Base-by-base conservation (phyloP, 768 basidiomycete species). In the Naganishia vaughanmartiniae region DNA sequence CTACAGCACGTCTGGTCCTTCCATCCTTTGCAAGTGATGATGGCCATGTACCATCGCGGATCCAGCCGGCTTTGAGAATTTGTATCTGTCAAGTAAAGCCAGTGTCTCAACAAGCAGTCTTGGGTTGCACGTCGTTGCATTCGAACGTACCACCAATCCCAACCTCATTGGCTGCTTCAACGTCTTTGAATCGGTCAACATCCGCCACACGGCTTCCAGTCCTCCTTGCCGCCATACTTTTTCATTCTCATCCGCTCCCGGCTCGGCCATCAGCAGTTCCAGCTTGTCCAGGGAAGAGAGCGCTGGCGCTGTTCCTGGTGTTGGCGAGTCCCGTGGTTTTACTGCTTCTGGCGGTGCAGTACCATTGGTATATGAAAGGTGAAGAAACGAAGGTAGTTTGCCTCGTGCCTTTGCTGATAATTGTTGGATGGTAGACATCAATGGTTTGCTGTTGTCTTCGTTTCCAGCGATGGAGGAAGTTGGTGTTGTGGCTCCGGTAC, bases 1-100 rank as follows among this genome's bases (percentile, higher is more conserved):
- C 68, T 5, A 69, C 11, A 14, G 56, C 56, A 33, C 56, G 36
- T 36, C 56, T 48, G 10, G 68, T 46, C 15, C 46, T 58, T 14
- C 68, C 68, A 24, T 58, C 58, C 31, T 58, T 57, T 4, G 68
- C 17, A 31, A 58, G 58, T 9, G 68, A 60, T 26, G 69, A 65
- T 12, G 70, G 70, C 76, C 76, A 76, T 9, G 76, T 76, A 30
- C 76, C 76, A 46, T 76, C 76, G n/a, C 73, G 73, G 31, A 75
- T 65, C 76, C 76, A 76, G 11, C 76, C 76, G 5, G 73, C 74
- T 24, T 69, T 67, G 24, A 76, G 65, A 36, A 76, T 76, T 39
- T 73, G 73, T 26, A 76, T 69, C 76, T 76, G 19, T 15, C 34
- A 58, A 30, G 26, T 26, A 24, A 31, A 26, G 19, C 7, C 54